A percentile compares a stretch with the other conserved stretches of the same genome.
Conservation (phyloP, 495 filamentous ascomycete species). For the Neurospora sp. region DNA sequence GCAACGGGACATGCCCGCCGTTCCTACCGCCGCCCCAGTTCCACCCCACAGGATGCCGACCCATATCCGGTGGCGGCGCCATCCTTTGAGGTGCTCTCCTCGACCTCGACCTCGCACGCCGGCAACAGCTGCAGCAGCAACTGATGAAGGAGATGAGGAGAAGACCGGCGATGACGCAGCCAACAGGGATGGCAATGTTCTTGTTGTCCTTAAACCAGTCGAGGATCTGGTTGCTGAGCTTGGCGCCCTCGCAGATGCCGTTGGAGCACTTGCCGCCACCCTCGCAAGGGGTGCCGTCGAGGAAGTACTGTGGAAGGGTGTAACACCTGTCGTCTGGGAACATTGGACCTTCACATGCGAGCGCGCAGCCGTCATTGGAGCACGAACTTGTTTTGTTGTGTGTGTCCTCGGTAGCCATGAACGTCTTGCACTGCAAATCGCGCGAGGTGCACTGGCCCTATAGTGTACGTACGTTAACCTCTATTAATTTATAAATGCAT, state of each 20-base stretch:
- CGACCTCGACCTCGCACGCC: slow-evolving; percentile 11
- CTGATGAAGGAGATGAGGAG: slow-evolving; percentile 50
- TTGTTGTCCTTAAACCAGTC: slow-evolving; percentile 63
- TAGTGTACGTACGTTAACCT: no score
- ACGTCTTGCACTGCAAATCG: slow-evolving; percentile 75
- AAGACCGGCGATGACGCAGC: slow-evolving; percentile 54
- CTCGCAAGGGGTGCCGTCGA: slow-evolving; percentile 84
- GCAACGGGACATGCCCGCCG: not conserved
- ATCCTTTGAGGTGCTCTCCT: slow-evolving; percentile 1
- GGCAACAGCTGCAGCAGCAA: slow-evolving; percentile 49
- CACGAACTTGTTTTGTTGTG: slow-evolving; percentile 80
- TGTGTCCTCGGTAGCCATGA: slow-evolving; percentile 69
- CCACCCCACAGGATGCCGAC: not conserved
- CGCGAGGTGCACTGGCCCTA: slow-evolving; percentile 86
- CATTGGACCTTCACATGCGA: slow-evolving; percentile 66
- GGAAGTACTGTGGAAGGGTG: slow-evolving; percentile 78
- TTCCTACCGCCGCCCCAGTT: not conserved
- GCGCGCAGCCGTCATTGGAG: slow-evolving; percentile 55
- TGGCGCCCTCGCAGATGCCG: slow-evolving; percentile 58
- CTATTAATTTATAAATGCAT: no score
- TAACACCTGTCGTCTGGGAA: slow-evolving; percentile 56
- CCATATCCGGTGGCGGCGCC: not conserved
- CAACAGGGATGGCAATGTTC: slow-evolving; percentile 66
- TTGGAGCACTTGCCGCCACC: slow-evolving; percentile 72
- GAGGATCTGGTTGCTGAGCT: slow-evolving; percentile 47